Conservation (phyloP, 2,329 filamentous ascomycete species). For the Cytospora leucostoma region DNA sequence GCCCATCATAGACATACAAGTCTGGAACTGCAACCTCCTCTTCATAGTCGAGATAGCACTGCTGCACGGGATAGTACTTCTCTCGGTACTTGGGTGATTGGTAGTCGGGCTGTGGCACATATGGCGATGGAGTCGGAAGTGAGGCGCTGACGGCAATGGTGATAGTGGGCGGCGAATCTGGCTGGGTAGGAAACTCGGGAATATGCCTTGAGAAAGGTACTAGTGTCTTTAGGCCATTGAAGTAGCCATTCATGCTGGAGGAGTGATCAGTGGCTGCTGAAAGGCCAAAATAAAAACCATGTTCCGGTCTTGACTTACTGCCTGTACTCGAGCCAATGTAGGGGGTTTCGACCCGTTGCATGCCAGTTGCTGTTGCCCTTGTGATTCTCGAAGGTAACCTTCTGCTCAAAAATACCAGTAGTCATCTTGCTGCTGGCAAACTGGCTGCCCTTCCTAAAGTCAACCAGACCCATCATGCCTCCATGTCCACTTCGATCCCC, state of each 20-base stretch:
- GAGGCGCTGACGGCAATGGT: conserved; percentile 37
- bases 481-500: conserved; percentile 30
- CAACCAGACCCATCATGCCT: conserved; percentile 31
- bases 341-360: conserved; percentile 31
- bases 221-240: conserved; percentile 73
- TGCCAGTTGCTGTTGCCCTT: conserved; percentile 33
- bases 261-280: conserved; percentile 22
- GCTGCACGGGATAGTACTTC: conserved; percentile 54
- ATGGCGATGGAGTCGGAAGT: conserved; percentile 53
- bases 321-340: conserved; percentile 44
- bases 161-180: conserved; percentile 35
- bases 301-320: conserved; percentile 41
- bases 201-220: conserved; percentile 63
- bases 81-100: conserved; percentile 56
- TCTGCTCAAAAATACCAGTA: conserved; percentile 23
- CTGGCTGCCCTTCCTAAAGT: conserved; percentile 27
- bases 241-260: conserved; percentile 75
- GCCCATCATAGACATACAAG: conserved; percentile 67
- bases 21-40: conserved; percentile 60
- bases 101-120: conserved; percentile 71
- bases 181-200: conserved; percentile 68
- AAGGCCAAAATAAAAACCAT: not conserved
- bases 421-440: conserved; percentile 22
- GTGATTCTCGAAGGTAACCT: conserved; percentile 30
- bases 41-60: conserved; percentile 65